phyloP scores from a whole-genome alignment of 768 basidiomycete genomes.

The Fistulinella prunicolor region DNA sequence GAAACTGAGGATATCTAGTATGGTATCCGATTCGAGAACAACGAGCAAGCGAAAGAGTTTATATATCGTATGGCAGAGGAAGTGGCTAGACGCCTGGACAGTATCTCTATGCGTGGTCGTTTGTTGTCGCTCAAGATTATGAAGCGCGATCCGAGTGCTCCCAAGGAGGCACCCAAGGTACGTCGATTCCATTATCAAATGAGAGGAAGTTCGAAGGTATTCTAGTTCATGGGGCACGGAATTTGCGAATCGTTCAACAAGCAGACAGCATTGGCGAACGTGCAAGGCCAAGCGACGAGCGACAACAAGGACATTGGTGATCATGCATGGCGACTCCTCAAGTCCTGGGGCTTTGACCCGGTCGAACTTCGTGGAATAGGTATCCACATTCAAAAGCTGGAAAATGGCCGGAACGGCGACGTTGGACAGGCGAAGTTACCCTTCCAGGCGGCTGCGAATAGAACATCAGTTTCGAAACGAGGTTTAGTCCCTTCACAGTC shows the following conservation, averaged over 20 bases:
- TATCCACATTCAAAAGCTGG: slow-evolving; percentile 87
- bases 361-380: slow-evolving; percentile 89
- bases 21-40: slow-evolving; percentile 87
- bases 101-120: slow-evolving; percentile 65
- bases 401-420: slow-evolving; percentile 41
- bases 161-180: slow-evolving; percentile 89
- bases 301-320: slow-evolving; percentile 70
- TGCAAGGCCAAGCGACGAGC: slow-evolving; percentile 67
- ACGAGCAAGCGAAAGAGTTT: slow-evolving; percentile 79
- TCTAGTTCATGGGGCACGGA: slow-evolving; percentile 89
- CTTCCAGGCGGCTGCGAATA: slow-evolving; percentile 43
- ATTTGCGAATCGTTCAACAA: slow-evolving; percentile 79
- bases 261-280: slow-evolving; percentile 56
- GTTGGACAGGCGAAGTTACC: slow-evolving; percentile 59
- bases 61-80: slow-evolving; percentile 74
- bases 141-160: slow-evolving; percentile 82
- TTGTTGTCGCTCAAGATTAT: slow-evolving; percentile 85
- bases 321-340: slow-evolving; percentile 72
- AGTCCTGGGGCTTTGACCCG: slow-evolving; percentile 73
- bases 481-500: slow-evolving; percentile 2
- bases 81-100: slow-evolving; percentile 68
- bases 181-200: slow-evolving; percentile 6
- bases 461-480: not conserved
- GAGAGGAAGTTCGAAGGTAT: not conserved
- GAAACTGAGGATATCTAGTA: slow-evolving; percentile 62